phyloP scores from a whole-genome alignment of 768 basidiomycete species.

The Trichaptum fuscoviolaceum region DNA sequence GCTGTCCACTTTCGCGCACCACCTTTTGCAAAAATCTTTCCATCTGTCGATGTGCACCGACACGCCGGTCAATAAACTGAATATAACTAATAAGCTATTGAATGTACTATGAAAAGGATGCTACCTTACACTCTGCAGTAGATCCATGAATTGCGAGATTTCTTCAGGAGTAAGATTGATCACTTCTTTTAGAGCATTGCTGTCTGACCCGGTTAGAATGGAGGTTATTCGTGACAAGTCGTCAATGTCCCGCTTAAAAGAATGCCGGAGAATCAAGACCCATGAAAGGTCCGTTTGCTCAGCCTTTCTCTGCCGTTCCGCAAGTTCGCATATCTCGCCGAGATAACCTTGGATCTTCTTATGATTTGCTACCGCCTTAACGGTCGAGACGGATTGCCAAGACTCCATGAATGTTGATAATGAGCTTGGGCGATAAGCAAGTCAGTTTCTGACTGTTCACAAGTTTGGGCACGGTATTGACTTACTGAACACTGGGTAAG shows the following conservation, averaged over 20 bases:
- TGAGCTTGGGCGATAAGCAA: background rate
- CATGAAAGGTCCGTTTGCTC: background rate
- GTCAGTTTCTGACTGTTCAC: background rate
- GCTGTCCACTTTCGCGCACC: background rate
- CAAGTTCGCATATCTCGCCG: background rate
- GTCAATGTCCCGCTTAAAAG: background rate
- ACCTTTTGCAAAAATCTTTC: background rate
- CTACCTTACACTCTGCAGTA: background rate
- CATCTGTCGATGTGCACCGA: slow-evolving; percentile 2
- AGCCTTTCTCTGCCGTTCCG: background rate
- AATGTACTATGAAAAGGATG: background rate
- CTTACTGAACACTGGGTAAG: background rate
- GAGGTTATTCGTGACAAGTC: background rate
- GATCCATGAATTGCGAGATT: background rate
- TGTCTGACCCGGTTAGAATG: background rate
- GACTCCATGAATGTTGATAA: background rate
- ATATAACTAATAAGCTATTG: background rate
- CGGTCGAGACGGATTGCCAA: background rate
- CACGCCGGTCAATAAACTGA: background rate
- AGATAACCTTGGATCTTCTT: background rate
- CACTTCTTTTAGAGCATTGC: background rate
- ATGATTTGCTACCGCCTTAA: background rate
- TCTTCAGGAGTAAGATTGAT: background rate
- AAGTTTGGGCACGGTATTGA: background rate
- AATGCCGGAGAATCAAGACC: background rate